Percentiles rank a stretch among this genome's conserved stretches.
Conservation (phyloP, 169 alveolate genomes). For the Plasmodium sp. region DNA sequence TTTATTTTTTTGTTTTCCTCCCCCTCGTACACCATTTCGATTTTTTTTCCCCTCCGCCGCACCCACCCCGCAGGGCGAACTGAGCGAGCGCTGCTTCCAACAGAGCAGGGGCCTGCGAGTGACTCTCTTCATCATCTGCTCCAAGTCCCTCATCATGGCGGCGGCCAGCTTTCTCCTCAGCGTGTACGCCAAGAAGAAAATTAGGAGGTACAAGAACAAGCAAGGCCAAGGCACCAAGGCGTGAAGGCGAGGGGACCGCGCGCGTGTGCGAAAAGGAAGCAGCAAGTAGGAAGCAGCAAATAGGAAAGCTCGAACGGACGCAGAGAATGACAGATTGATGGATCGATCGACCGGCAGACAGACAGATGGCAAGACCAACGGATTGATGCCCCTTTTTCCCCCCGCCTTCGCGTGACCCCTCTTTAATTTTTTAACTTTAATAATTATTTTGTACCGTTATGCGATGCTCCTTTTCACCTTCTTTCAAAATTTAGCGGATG, state of each 20-base stretch:
- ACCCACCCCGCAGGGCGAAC: constrained; percentile 27
- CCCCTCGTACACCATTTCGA: too few relatives aligned
- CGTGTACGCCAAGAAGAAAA: constrained; percentile 26
- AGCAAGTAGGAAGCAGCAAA: background rate
- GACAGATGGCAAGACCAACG: background rate
- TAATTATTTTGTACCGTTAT: background rate
- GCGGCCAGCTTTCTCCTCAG: constrained; percentile 13
- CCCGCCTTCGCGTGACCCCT: background rate
- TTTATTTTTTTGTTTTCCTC: background rate
- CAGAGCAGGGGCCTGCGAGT: constrained; percentile 28
- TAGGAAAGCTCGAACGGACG: background rate
- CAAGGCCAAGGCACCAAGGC: background rate
- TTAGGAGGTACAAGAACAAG: background rate
- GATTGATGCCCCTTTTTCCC: background rate
- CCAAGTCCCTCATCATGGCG: constrained; percentile 29
- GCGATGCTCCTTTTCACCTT: background rate
- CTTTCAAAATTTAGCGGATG: background rate
- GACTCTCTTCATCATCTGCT: constrained; percentile 21
- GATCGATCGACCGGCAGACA: background rate
- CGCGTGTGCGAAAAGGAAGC: background rate
- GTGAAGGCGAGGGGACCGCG: background rate
- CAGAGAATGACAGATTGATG: background rate
- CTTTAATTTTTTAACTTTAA: too few relatives aligned
- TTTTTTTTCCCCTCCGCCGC: background rate
- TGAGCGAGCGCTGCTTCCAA: constrained; percentile 16